Conservation (phyloP, 768 basidiomycete genomes). For the Chalciporus chontae region DNA sequence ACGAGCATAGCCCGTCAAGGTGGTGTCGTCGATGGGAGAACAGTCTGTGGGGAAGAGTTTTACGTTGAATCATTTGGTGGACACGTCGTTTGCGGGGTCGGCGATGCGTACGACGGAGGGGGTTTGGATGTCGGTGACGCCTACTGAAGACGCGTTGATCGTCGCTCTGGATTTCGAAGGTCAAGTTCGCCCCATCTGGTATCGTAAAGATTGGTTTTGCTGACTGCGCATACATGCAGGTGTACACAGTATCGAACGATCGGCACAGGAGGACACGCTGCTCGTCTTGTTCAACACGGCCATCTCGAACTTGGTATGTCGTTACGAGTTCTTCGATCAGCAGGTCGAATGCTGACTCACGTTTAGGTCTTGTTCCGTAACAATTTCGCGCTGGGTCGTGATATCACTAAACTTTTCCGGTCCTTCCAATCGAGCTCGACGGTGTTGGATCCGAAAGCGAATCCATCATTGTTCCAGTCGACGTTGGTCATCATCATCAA, state of each 20-base stretch:
- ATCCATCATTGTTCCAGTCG: conserved; percentile 57
- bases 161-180: conserved; percentile 68
- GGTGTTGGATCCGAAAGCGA: conserved; percentile 54
- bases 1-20: conserved; percentile 48
- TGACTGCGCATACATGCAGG: conserved; percentile 26
- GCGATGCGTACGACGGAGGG: conserved; percentile 69
- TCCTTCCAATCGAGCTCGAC: conserved; percentile 59
- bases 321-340: conserved; percentile 17
- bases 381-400: conserved; percentile 59
- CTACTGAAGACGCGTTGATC: conserved; percentile 49
- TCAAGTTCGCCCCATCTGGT: conserved; percentile 5
- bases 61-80: conserved; percentile 55
- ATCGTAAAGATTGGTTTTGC: too few relatives aligned
- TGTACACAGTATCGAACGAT: conserved; percentile 62
- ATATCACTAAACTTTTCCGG: conserved; percentile 58
- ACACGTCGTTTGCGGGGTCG: conserved; percentile 63
- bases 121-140: conserved; percentile 66
- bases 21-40: conserved; percentile 67
- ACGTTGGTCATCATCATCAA: conserved; percentile 63
- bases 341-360: background rate
- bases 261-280: conserved; percentile 59
- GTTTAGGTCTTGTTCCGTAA: conserved; percentile 59
- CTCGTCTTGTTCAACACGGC: conserved; percentile 65
- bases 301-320: conserved; percentile 57
- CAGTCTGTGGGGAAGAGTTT: conserved; percentile 65